Evolutionary conservation across 306 rosid genomes (phyloP).

Genomic region (Oemleria cerasiformis): DNA sequence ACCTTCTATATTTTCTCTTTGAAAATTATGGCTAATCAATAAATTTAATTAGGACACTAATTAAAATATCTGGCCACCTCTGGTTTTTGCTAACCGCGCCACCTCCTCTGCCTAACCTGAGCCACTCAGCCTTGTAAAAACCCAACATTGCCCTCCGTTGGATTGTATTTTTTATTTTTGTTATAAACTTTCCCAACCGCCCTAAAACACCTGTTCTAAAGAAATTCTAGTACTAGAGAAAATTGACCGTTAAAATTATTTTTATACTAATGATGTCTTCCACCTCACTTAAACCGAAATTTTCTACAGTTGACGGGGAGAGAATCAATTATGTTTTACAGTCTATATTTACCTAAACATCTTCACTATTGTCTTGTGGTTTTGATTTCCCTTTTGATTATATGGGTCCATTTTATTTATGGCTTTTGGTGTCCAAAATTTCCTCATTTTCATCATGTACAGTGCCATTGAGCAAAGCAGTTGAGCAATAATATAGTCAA

Average conservation of each 20-base stretch:
- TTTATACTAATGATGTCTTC: no score
- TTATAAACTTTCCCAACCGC: no score
- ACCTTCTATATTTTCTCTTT: slow-evolving; percentile 24
- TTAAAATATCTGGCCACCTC: slow-evolving; percentile 16
- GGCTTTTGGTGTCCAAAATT: slow-evolving; percentile 1
- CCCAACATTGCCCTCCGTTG: slow-evolving; percentile 22
- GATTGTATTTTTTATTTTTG: no score
- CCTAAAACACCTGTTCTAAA: no score
- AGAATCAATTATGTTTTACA: background rate
- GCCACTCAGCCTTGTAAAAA: background rate
- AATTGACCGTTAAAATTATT: no score
- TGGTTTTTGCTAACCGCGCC: background rate
- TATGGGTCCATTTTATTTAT: background rate
- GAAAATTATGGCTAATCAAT: background rate
- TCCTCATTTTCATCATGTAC: background rate
- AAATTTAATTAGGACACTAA: background rate
- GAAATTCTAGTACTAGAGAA: no score
- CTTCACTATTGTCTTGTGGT: background rate
- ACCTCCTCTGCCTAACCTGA: background rate
- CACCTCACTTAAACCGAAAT: no score
- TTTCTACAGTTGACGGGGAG: no score
- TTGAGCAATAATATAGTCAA: slow-evolving; percentile 5
- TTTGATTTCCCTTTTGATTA: background rate
- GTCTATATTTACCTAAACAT: background rate
- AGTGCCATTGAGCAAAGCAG: slow-evolving; percentile 2